A percentile compares a stretch with the other conserved stretches of the same genome.
Evolutionary conservation across 352 stramenopile genomes (phyloP).

Genomic region (Globisporangium rhizosaccharum): DNA sequence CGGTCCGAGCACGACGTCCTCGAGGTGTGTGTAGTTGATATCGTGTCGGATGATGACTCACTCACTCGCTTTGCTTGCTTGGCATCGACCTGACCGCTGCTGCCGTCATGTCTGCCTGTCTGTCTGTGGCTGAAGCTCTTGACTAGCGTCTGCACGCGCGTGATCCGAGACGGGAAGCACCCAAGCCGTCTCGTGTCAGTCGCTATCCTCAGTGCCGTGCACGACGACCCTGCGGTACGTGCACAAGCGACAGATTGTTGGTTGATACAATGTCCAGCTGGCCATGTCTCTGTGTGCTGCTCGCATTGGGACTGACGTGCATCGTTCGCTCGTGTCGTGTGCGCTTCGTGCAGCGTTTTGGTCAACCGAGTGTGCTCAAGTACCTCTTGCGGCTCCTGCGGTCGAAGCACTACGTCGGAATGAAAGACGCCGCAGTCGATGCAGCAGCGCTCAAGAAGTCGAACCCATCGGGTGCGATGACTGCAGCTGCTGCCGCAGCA

Average conservation of each 20-base stretch:
- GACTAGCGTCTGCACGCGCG: conserved; percentile 35
- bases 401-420: conserved; percentile 73
- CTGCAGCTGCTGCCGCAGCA: not conserved
- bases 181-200: conserved; percentile 62
- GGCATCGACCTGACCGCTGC: not conserved
- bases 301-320: too few relatives aligned
- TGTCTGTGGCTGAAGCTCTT: conserved; percentile 25
- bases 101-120: not conserved
- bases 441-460: conserved; percentile 21
- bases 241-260: not conserved
- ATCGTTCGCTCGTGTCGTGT: not conserved
- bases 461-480: not conserved
- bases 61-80: conserved; percentile 1
- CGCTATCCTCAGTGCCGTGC: conserved; percentile 48
- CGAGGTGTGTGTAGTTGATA: conserved; percentile 21
- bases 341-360: conserved; percentile 30
- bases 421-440: conserved; percentile 24
- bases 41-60: not conserved
- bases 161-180: conserved; percentile 51
- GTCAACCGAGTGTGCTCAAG: conserved; percentile 55
- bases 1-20: conserved; percentile 32
- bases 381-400: conserved; percentile 70
- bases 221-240: conserved; percentile 40
- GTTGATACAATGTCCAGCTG: too few relatives aligned
- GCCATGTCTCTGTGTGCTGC: not conserved